A percentile compares a stretch with the other conserved stretches of the same genome.
These are phyloP conservation scores for Clarireedia paspali DNA, from an alignment of 2,329 filamentous ascomycete genomes.

Conservation along the genomic window DNA sequence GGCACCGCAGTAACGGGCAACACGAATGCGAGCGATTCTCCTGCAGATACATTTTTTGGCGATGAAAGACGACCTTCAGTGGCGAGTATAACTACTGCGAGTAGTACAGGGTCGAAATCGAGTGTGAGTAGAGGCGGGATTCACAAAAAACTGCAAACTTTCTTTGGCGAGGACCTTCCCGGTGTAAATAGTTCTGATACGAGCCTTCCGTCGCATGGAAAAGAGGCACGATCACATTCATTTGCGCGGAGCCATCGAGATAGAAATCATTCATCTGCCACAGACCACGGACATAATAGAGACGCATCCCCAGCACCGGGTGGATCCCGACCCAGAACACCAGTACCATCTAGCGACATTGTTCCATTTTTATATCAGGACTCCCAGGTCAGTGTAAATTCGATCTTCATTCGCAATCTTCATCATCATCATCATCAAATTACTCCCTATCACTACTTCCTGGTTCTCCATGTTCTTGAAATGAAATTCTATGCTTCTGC, in stretches of 20 bases:
- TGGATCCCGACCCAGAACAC: slow-evolving; percentile 69
- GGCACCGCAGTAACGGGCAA: slow-evolving; percentile 37
- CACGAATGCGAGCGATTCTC: slow-evolving; percentile 48
- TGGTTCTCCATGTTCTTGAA: not conserved
- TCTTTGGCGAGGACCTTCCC: slow-evolving; percentile 86
- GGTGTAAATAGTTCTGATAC: slow-evolving; percentile 67
- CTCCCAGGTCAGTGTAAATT: slow-evolving; percentile 51
- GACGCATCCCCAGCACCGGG: slow-evolving; percentile 63
- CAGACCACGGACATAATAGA: slow-evolving; percentile 48
- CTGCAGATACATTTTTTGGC: slow-evolving; percentile 51
- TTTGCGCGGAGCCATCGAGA: slow-evolving; percentile 55
- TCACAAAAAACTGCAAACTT: slow-evolving; percentile 77
- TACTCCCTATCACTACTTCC: not conserved
- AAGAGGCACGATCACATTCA: slow-evolving; percentile 56
- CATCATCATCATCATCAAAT: not conserved
- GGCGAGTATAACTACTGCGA: slow-evolving; percentile 78
- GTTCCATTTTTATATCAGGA: slow-evolving; percentile 97
- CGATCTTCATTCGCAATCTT: slow-evolving; percentile 7
- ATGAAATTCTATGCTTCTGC: slow-evolving; percentile 10
- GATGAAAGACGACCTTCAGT: slow-evolving; percentile 81
- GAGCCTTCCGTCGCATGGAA: slow-evolving; percentile 47
- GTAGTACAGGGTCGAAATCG: slow-evolving; percentile 74
- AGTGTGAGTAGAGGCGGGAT: slow-evolving; percentile 62
- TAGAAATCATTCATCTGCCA: slow-evolving; percentile 73
- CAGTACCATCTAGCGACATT: slow-evolving; percentile 82